phyloP scores from a whole-genome alignment of 306 rosid genomes.

The Inga laurina region DNA sequence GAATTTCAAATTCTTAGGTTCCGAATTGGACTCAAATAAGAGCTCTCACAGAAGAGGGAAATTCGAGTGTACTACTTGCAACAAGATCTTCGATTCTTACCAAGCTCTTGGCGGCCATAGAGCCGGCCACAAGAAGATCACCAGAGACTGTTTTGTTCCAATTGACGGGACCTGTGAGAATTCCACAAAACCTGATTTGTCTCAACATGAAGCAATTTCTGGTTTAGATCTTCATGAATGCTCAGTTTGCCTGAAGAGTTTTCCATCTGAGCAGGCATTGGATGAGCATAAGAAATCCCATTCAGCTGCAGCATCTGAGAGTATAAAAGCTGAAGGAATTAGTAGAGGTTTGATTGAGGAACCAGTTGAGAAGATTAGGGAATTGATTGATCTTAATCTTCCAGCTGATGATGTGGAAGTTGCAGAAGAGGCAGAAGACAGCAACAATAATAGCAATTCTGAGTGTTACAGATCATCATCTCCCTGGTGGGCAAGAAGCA shows the following conservation, averaged over 20 bases:
- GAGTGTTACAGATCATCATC: conserved; percentile 37
- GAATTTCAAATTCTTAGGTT: background rate
- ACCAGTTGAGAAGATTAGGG: conserved; percentile 50
- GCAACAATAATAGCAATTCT: conserved; percentile 37
- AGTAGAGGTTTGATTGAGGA: conserved; percentile 8
- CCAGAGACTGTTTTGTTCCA: conserved; percentile 51
- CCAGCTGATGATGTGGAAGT: conserved; percentile 62
- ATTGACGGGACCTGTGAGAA: conserved; percentile 46
- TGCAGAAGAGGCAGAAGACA: conserved; percentile 45
- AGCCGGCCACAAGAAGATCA: conserved; percentile 60
- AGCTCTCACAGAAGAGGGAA: conserved; percentile 42
- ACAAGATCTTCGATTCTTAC: conserved; percentile 56
- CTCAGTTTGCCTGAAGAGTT: conserved; percentile 65
- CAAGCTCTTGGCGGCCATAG: conserved; percentile 86
- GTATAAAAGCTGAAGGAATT: conserved; percentile 35
- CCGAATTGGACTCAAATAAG: background rate
- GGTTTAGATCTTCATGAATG: conserved; percentile 42
- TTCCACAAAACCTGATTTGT: conserved; percentile 45
- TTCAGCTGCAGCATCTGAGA: conserved; percentile 43
- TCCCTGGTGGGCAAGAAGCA: conserved; percentile 61
- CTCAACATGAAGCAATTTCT: conserved; percentile 25
- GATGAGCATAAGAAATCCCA: conserved; percentile 95
- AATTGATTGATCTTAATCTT: conserved; percentile 84
- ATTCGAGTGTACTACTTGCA: conserved; percentile 60
- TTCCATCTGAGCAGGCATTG: conserved; percentile 83